phyloP scores from a whole-genome alignment of 169 alveolate species.

The Plasmodium cynomolgi region DNA sequence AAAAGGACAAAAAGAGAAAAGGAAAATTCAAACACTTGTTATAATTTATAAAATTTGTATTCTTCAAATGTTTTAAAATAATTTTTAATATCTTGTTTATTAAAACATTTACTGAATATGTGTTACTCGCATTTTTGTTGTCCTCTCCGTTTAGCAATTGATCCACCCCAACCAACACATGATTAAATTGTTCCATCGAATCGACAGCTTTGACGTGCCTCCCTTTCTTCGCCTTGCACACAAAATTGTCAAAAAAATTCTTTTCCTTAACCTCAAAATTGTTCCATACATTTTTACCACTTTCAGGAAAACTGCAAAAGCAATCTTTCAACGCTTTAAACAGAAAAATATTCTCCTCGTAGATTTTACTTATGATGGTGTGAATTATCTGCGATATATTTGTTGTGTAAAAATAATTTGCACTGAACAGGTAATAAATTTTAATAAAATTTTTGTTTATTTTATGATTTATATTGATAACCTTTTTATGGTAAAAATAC shows the following conservation, averaged over 20 bases:
- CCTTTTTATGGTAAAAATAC: constrained; percentile 62
- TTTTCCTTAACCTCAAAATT: neutral
- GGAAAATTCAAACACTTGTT: constrained; percentile 55
- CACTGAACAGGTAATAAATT: constrained; percentile 42
- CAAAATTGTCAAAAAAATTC: neutral
- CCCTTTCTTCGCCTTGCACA: neutral
- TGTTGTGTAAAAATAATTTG: constrained; percentile 23
- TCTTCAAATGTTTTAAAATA: constrained; percentile 60
- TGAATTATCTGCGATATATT: constrained; percentile 32
- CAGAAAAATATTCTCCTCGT: constrained; percentile 33
- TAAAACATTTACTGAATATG: constrained; percentile 37
- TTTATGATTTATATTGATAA: constrained; percentile 57
- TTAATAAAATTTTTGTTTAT: constrained; percentile 44
- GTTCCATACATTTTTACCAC: constrained; percentile 5
- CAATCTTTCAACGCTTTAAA: neutral
- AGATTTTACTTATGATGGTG: constrained; percentile 21
- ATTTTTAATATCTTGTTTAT: constrained; percentile 56
- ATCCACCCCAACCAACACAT: constrained; percentile 16
- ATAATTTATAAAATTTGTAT: constrained; percentile 55
- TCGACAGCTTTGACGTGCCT: neutral
- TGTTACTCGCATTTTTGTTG: neutral
- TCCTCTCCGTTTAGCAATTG: neutral
- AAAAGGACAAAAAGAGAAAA: constrained; percentile 28
- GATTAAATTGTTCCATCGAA: constrained; percentile 4
- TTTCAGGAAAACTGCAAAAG: neutral